These are phyloP conservation scores for Apiospora arundinis DNA, from an alignment of 2,329 filamentous ascomycete species.

Conservation along the genomic window DNA sequence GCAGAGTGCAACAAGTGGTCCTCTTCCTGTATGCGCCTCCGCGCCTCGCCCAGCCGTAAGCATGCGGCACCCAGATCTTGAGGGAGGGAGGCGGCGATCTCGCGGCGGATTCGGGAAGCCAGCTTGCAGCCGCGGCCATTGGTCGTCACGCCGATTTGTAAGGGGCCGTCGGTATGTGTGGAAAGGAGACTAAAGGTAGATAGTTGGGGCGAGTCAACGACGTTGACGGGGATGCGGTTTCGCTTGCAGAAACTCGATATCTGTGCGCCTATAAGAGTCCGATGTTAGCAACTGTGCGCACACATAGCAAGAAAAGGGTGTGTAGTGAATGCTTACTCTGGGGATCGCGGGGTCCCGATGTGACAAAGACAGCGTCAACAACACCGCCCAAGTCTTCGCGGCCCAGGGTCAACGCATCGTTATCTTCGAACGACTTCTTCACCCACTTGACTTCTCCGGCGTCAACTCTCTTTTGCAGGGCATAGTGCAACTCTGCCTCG, in stretches of 20 bases:
- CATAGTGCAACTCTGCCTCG: conserved; percentile 63
- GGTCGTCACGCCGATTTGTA: conserved; percentile 95
- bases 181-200: conserved; percentile 91
- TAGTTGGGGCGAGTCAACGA: conserved; percentile 83
- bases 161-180: conserved; percentile 85
- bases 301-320: neutral
- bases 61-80: conserved; percentile 78
- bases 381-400: conserved; percentile 76
- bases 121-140: conserved; percentile 95
- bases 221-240: conserved; percentile 89
- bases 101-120: conserved; percentile 84
- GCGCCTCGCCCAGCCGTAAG: conserved; percentile 74
- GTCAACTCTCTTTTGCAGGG: conserved; percentile 68
- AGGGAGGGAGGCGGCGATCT: conserved; percentile 83
- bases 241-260: conserved; percentile 79
- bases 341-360: conserved; percentile 56
- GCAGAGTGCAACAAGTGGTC: conserved; percentile 56
- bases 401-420: conserved; percentile 78
- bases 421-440: conserved; percentile 69
- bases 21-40: conserved; percentile 75
- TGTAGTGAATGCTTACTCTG: conserved; percentile 39
- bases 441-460: conserved; percentile 71
- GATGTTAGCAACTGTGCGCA: neutral
- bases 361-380: conserved; percentile 94
- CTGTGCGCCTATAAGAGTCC: conserved; percentile 55